These are phyloP conservation scores for Pythium utonaiense DNA, from an alignment of 352 stramenopile genomes.

Conservation along the genomic window DNA sequence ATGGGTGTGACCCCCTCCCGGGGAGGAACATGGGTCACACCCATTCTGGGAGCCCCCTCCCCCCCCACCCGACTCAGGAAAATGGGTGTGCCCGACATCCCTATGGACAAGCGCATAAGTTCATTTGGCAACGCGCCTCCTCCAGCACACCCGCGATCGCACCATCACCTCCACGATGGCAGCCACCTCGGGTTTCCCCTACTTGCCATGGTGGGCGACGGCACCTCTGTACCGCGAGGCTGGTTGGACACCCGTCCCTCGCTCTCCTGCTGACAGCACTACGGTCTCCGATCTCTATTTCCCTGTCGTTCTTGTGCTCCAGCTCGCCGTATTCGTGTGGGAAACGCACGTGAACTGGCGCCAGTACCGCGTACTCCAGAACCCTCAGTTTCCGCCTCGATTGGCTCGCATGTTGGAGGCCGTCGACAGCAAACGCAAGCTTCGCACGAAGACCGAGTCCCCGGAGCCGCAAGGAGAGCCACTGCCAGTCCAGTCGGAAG, in stretches of 20 bases:
- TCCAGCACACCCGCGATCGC: background rate
- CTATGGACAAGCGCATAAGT: too few relatives aligned
- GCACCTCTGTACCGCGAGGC: slow-evolving; percentile 49
- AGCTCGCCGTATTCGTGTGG: slow-evolving; percentile 85
- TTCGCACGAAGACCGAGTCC: background rate
- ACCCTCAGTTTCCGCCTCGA: slow-evolving; percentile 52
- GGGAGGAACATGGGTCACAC: too few relatives aligned
- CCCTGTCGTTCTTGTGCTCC: slow-evolving; percentile 75
- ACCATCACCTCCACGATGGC: background rate
- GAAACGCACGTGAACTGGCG: slow-evolving; percentile 91
- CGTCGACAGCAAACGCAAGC: slow-evolving; percentile 16
- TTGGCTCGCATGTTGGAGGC: slow-evolving; percentile 46
- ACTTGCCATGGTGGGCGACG: slow-evolving; percentile 39
- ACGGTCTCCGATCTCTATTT: slow-evolving; percentile 47
- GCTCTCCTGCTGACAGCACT: slow-evolving; percentile 17
- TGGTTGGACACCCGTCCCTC: slow-evolving; percentile 32
- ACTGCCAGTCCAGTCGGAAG: background rate
- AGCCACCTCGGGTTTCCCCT: too few relatives aligned
- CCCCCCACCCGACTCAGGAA: too few relatives aligned
- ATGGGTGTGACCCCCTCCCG: too few relatives aligned
- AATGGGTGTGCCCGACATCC: too few relatives aligned
- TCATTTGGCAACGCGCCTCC: too few relatives aligned
- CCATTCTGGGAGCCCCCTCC: too few relatives aligned
- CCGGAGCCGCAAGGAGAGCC: background rate
- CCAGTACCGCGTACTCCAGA: slow-evolving; percentile 87